Evolutionary conservation across 177 flowering plant genomes (phyloP), one percentile per base, ranked within the genome.

Genomic region (Vitis hybrid): DNA sequence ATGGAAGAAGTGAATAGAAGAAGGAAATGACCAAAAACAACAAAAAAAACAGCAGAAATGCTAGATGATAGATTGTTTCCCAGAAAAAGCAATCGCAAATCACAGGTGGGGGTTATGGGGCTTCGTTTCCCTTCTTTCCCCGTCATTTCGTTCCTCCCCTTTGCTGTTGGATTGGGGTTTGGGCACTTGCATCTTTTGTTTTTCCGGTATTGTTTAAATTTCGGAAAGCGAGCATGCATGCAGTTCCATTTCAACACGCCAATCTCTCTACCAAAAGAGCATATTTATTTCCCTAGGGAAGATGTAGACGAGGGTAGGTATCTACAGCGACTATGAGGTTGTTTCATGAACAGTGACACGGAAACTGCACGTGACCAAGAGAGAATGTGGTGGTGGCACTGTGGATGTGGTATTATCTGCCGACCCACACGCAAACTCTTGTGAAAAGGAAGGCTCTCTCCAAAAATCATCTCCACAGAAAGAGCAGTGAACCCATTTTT

Each of bases 181-280:
- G 56, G 72, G 68, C 52, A 29, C 72, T 78, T 60, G 73, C 29
- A 51, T 71, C 76, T 71, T 78, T 39, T 39, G 45, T 39, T 39
- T 26, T 39, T 39, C 45, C 4, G 45, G 45, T 4, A 39, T 39
- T 39, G 7, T 39, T 39, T 39, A 39, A 39, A 39, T 39, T 39
- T 39, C 45, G 45, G 45, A 7, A 39, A 39, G 45, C 45, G 45
- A 4, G 45, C 45, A 39, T 39, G 45, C 45, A 39, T 39, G 16
- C 75, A 80, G 56, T 62, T 49, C 76, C 67, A 80, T 55, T 64
- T 62, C 50, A 13, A 80, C 85, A 85, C 87, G 84, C 80, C 79
- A 83, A 67, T 65, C 49, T 64, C 52, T 16, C 53, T 51, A 29
- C 56, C 26, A n/a, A 39, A 66, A 26, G 61, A 60, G 68, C 50